Conservation (phyloP, 2,329 filamentous ascomycete genomes). For the Biscogniauxia mediterranea region DNA sequence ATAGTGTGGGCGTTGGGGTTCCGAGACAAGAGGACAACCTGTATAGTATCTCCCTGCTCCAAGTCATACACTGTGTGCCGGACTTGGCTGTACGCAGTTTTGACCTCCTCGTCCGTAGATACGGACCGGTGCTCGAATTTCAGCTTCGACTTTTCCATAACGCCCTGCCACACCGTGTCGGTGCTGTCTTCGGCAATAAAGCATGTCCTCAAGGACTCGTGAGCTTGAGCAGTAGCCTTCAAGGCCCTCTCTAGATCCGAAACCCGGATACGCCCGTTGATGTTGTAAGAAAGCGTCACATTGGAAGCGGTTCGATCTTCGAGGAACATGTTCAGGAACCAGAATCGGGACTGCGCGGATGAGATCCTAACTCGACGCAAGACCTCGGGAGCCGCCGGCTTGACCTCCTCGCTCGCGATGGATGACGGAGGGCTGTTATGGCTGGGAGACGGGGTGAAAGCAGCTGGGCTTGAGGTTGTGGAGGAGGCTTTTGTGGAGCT, state of each 20-base stretch:
- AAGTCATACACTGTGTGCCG: not conserved
- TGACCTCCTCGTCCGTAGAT: not conserved
- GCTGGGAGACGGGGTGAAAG: not conserved
- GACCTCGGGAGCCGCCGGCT: not conserved
- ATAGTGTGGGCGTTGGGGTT: not conserved
- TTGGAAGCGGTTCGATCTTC: constrained; percentile 6
- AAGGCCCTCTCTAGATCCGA: not conserved
- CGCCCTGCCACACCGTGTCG: constrained; percentile 3
- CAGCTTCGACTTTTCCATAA: not conserved
- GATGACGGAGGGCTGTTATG: not conserved
- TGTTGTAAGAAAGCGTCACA: not conserved
- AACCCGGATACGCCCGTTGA: constrained; percentile 1
- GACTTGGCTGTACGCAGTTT: not conserved
- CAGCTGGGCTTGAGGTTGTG: no score
- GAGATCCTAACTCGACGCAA: constrained; percentile 1
- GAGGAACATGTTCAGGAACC: constrained; percentile 2
- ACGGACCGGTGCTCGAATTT: not conserved
- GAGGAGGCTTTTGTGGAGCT: no score
- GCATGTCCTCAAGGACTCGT: not conserved
- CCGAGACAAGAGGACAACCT: not conserved
- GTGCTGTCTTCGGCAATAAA: not conserved
- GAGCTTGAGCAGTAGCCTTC: not conserved
- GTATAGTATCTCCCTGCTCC: not conserved
- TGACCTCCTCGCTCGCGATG: not conserved
- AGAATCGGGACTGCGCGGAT: constrained; percentile 8